Evolutionary conservation across 495 filamentous ascomycete genomes (phyloP).

Genomic region (Durotheca rogersii): DNA sequence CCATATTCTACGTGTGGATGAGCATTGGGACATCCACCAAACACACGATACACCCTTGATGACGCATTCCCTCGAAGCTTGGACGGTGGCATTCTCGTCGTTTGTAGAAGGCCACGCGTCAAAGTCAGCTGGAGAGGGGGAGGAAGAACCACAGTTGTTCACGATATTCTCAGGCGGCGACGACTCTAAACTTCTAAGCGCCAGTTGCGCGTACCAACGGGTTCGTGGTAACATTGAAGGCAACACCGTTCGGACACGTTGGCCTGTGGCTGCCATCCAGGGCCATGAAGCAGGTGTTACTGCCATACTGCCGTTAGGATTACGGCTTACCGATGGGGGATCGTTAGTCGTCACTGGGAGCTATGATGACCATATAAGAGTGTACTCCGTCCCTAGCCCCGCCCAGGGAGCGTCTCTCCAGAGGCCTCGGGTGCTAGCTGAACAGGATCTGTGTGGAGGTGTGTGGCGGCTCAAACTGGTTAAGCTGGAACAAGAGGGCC

Average conservation of each 20-base stretch:
- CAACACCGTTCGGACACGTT: slow-evolving; percentile 38
- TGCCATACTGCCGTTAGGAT: slow-evolving; percentile 69
- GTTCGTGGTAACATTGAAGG: slow-evolving; percentile 3
- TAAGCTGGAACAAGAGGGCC: slow-evolving; percentile 62
- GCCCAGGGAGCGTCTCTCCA: slow-evolving; percentile 9
- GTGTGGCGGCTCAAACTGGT: slow-evolving; percentile 85
- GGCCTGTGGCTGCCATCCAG: slow-evolving; percentile 42
- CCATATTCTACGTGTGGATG: slow-evolving; percentile 46
- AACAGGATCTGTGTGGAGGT: slow-evolving; percentile 74
- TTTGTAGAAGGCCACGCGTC: slow-evolving; percentile 1
- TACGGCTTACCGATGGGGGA: slow-evolving; percentile 37
- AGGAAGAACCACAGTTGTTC: slow-evolving; percentile 8
- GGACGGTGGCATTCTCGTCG: slow-evolving; percentile 61
- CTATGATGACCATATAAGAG: slow-evolving; percentile 83
- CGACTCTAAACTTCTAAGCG: slow-evolving; percentile 53
- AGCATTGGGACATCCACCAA: slow-evolving; percentile 27
- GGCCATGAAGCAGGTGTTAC: slow-evolving; percentile 84
- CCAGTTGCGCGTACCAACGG: slow-evolving; percentile 25
- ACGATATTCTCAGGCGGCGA: slow-evolving; percentile 68
- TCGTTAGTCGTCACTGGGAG: slow-evolving; percentile 78
- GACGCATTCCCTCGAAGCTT: slow-evolving; percentile 60
- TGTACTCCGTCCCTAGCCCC: slow-evolving; percentile 47
- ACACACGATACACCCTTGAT: slow-evolving; percentile 34
- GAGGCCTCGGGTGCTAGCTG: slow-evolving; percentile 57
- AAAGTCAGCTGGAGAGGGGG: neutral